Base-by-base conservation (phyloP, 73 alveolate species). In the Paramecium sexaurelia region DNA sequence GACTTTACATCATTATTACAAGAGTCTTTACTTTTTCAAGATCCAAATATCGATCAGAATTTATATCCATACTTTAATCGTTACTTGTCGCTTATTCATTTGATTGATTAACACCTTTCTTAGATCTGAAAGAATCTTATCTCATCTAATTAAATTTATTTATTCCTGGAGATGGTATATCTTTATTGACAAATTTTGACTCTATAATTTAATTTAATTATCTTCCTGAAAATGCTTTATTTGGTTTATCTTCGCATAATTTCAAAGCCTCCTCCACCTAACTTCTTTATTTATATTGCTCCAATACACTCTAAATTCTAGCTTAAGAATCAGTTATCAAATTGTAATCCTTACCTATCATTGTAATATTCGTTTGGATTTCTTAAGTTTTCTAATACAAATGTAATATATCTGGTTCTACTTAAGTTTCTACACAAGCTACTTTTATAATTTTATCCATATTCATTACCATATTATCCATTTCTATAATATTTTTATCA, bases 391-490 rank as follows among this genome's bases (percentile, higher is more conserved):
- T 78, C 11, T 39, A 78, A 41, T 41, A 78, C 22, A 41, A 78
- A 11, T 41, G 6, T 15, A 24, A 20, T 11, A 78, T 20, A 7
- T 78, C 90, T 13, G 35, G 73, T 29, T 78, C 90, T 19, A 78
- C 71, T 43, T 78, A 26, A 5, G 68, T 39, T 13, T 37, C 39
- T 41, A 24, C 90, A 78, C 90, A 78, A 7, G 68, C 68, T 22
- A 78, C 90, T 3, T 39, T 78, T 7, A 78, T 45, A 24, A 78
- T 33, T 15, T 78, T 78, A 78, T 78, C 90, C 90, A 78, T 78
- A 17, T 78, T 78, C 90, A 78, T 78, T 2, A 78, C 90, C 90
- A 78, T 78, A 27, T 78, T 78, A 45, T 78, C 90, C 90, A 78
- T 78, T 11, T 78, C 90, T 36, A 78, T 39, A 2, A 78, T 78